Evolutionary conservation across 441 rosid species (phyloP).

Genomic region (Populus hybrid): DNA sequence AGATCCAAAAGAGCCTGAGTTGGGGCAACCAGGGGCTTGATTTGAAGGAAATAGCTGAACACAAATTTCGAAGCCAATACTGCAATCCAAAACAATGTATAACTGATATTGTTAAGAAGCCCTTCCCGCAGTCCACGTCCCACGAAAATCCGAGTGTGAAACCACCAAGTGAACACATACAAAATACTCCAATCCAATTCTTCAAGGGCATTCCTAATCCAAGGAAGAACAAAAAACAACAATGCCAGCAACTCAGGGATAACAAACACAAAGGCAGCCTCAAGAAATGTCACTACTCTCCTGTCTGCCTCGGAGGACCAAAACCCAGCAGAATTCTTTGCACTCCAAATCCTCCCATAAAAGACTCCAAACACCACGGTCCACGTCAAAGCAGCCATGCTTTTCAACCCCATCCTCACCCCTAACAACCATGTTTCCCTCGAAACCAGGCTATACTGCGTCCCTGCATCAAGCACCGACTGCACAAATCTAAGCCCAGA

Average conservation of each 20-base stretch:
- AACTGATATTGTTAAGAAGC: slow-evolving; percentile 69
- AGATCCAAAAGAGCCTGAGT: slow-evolving; percentile 49
- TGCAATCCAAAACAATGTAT: slow-evolving; percentile 68
- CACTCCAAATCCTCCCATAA: slow-evolving; percentile 70
- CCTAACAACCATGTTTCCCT: slow-evolving; percentile 63
- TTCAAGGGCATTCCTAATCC: slow-evolving; percentile 85
- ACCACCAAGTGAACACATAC: slow-evolving; percentile 81
- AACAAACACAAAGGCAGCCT: slow-evolving; percentile 54
- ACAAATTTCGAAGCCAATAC: slow-evolving; percentile 69
- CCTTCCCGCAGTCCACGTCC: slow-evolving; percentile 96
- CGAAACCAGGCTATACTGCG: slow-evolving; percentile 62
- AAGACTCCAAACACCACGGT: slow-evolving; percentile 58
- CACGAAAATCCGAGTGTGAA: slow-evolving; percentile 75
- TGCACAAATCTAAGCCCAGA: slow-evolving; percentile 72
- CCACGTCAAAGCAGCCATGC: slow-evolving; percentile 66
- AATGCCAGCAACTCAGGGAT: slow-evolving; percentile 69
- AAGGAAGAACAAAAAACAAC: slow-evolving; percentile 70
- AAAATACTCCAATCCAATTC: slow-evolving; percentile 72
- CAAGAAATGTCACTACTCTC: slow-evolving; percentile 51
- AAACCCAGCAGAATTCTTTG: slow-evolving; percentile 43
- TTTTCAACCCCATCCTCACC: slow-evolving; percentile 73
- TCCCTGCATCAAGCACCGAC: slow-evolving; percentile 69
- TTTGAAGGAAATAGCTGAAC: slow-evolving; percentile 88
- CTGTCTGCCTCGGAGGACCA: slow-evolving; percentile 52
- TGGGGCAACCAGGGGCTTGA: slow-evolving; percentile 79